phyloP scores from a whole-genome alignment of 257 asterid species.

The Nicotiana paniculata region DNA sequence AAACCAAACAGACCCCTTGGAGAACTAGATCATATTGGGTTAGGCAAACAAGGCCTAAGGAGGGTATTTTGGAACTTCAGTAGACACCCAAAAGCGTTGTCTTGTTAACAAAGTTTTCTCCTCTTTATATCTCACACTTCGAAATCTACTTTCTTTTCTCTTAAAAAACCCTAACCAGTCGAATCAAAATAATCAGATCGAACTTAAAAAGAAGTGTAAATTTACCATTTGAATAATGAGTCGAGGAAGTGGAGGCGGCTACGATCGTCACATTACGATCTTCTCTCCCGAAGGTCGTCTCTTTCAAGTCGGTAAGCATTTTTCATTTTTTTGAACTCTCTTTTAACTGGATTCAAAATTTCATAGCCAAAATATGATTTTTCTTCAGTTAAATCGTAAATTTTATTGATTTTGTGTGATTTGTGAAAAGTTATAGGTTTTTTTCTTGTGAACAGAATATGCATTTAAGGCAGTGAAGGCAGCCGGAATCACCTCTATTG shows the following conservation, averaged over 20 bases:
- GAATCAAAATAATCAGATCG: neutral
- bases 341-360: neutral
- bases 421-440: neutral
- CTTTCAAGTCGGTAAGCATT: slow-evolving; percentile 60
- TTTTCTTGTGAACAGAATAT: slow-evolving; percentile 25
- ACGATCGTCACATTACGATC: slow-evolving; percentile 99
- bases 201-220: neutral
- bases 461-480: slow-evolving; percentile 85
- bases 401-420: neutral
- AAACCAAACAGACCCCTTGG: no score
- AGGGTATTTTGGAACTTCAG: neutral
- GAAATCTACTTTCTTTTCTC: neutral
- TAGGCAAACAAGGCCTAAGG: neutral
- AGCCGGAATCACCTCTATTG: slow-evolving; percentile 90
- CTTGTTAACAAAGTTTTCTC: neutral
- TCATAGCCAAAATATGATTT: neutral
- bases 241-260: slow-evolving; percentile 99
- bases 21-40: neutral
- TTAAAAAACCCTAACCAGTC: neutral
- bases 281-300: slow-evolving; percentile 99
- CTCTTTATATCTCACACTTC: neutral
- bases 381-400: neutral
- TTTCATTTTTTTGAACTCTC: neutral
- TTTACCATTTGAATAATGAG: slow-evolving; percentile 46
- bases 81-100: neutral